Evolutionary conservation across 2,329 filamentous ascomycete genomes (phyloP), one percentile per base, ranked within the genome.

Genomic region (Exophiala sp.): DNA sequence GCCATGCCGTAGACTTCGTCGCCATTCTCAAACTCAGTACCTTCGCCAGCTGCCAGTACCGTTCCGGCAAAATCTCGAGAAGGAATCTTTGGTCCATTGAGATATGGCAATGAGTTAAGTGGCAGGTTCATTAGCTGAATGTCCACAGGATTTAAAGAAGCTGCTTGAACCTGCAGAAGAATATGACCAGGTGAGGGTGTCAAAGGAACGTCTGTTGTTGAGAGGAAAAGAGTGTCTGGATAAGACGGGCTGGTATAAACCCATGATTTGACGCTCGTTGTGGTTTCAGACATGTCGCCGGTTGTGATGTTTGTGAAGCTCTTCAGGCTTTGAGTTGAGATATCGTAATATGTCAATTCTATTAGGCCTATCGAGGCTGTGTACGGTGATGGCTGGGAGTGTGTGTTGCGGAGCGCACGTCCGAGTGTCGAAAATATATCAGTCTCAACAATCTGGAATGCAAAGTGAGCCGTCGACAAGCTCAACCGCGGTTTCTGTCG

Each of bases 91-190:
- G 41, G 44, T n/a, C 48, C 51, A 19, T 49, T 43, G 11, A 55
- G 39, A 44, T 43, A 39, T 5, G 54, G 54, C 18, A 55, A 40
- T 2, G 51, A 52, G 40, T 55, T 42, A 8, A 53, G 19, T n/a
- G 54, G 54, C 8, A 57, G 8, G 32, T 57, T 57, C 54, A 55
- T 57, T 1, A 55, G 42, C 39, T 57, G 54, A 27, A 57, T 55
- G 43, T 57, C 54, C 6, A 57, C 54, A 7, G 54, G 54, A 30
- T 57, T 57, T 3, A 57, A 38, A 13, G 51, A 44, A 8, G 54
- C 23, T 10, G 52, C 51, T 24, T 53, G 47, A 21, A 57, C 23
- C 18, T 52, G 48, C 5, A 57, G 30, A 13, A 57, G 51, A 23
- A 57, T 14, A 34, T 43, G 44, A 19, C 45, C 30, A 10, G 54